These are phyloP conservation scores for Eucalyptus regnans DNA, from an alignment of 345 rosid genomes.

Conservation along the genomic window DNA sequence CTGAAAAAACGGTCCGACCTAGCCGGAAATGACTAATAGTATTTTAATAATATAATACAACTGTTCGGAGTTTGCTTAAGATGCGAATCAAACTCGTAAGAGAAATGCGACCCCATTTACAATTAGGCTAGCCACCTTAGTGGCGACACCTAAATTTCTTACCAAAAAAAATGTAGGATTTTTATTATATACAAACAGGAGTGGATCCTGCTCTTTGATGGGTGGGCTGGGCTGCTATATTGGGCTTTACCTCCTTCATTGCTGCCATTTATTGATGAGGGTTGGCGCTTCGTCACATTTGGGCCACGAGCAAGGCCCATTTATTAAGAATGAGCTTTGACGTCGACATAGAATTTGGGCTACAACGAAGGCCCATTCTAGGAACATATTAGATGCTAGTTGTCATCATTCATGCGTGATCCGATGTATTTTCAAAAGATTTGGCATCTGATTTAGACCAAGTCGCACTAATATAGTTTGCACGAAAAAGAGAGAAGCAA, in stretches of 20 bases:
- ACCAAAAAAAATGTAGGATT: not conserved
- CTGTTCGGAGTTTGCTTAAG: fast-evolving
- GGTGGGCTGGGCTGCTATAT: not conserved
- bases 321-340: not conserved
- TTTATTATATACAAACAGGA: not conserved
- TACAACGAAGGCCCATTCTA: not conserved
- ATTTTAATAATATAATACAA: not conserved
- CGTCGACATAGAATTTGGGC: not conserved
- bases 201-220: not conserved
- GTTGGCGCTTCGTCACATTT: not conserved
- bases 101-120: not conserved
- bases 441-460: not conserved
- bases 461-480: not conserved
- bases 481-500: not conserved
- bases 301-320: not conserved
- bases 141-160: not conserved
- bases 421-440: not conserved
- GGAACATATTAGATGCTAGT: not conserved
- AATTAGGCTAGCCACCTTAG: not conserved
- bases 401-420: not conserved
- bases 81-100: not conserved
- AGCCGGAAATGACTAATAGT: fast-evolving
- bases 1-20: fast-evolving
- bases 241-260: not conserved
- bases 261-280: not conserved